phyloP scores from a whole-genome alignment of 345 rosid genomes.

The Balakata baccata region DNA sequence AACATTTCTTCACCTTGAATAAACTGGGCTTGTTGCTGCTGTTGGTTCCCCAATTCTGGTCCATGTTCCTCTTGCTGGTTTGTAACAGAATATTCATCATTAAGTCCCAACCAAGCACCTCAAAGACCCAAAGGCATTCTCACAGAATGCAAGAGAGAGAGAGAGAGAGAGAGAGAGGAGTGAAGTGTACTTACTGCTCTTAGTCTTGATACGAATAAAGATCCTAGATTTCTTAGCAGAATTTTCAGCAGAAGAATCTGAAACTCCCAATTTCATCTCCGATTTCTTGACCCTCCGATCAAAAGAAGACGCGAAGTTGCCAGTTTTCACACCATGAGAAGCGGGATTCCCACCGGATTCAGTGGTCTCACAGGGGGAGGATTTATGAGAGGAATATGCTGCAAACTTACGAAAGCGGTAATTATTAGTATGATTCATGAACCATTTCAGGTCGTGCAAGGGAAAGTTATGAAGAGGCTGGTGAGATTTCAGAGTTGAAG shows the following conservation, averaged over 20 bases:
- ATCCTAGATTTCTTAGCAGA: conserved; percentile 45
- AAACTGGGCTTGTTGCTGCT: too few relatives aligned
- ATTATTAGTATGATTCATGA: conserved; percentile 36
- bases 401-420: conserved; percentile 43
- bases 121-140: too few relatives aligned
- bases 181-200: conserved; percentile 21
- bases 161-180: too few relatives aligned
- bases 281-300: conserved; percentile 20
- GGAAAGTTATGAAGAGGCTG: too few relatives aligned
- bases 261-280: conserved; percentile 18
- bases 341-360: conserved; percentile 24
- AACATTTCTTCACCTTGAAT: too few relatives aligned
- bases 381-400: conserved; percentile 20
- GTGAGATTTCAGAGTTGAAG: too few relatives aligned
- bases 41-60: too few relatives aligned
- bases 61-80: too few relatives aligned
- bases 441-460: conserved; percentile 61
- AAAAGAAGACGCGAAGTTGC: too few relatives aligned
- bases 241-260: conserved; percentile 26
- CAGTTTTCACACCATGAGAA: conserved; percentile 22
- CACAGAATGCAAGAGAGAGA: too few relatives aligned
- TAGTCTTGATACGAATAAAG: conserved; percentile 42
- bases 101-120: too few relatives aligned
- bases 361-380: conserved; percentile 17
- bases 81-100: too few relatives aligned